Evolutionary conservation across 495 filamentous ascomycete species (phyloP).

Genomic region (Clohesyomyces aquaticus): DNA sequence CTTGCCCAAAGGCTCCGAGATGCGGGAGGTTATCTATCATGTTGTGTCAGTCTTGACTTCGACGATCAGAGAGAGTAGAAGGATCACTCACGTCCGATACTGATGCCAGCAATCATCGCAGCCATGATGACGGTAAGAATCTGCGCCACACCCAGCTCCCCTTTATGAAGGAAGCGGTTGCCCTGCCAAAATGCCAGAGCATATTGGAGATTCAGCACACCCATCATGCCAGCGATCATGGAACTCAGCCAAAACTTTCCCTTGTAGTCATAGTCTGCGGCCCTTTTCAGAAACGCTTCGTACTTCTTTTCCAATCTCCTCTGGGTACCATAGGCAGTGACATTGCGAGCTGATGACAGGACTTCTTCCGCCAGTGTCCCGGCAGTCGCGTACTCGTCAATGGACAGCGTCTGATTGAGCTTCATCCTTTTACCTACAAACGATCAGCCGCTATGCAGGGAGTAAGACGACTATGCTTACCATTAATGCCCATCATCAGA

Average conservation of each 20-base stretch:
- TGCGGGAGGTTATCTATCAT: slow-evolving; percentile 76
- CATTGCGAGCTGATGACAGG: slow-evolving; percentile 88
- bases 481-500: slow-evolving; percentile 72
- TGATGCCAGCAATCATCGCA: slow-evolving; percentile 89
- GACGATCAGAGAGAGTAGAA: neutral
- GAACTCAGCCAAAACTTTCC: slow-evolving; percentile 68
- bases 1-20: slow-evolving; percentile 78
- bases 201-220: slow-evolving; percentile 84
- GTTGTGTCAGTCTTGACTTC: neutral
- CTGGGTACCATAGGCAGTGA: slow-evolving; percentile 91
- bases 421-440: slow-evolving; percentile 61
- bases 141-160: slow-evolving; percentile 57
- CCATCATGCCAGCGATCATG: slow-evolving; percentile 84
- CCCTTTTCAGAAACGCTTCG: slow-evolving; percentile 69
- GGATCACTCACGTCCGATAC: slow-evolving; percentile 63
- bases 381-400: slow-evolving; percentile 78
- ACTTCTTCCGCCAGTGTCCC: slow-evolving; percentile 94
- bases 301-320: slow-evolving; percentile 85
- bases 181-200: slow-evolving; percentile 92
- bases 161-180: slow-evolving; percentile 71
- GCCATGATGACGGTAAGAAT: slow-evolving; percentile 84
- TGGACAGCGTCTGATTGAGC: slow-evolving; percentile 74
- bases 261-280: slow-evolving; percentile 77
- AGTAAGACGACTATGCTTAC: slow-evolving; percentile 36
- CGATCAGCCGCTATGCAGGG: neutral